These are phyloP conservation scores for Sugiyamaella novakii DNA, from an alignment of 1,139 yeast species.

Conservation along the genomic window DNA sequence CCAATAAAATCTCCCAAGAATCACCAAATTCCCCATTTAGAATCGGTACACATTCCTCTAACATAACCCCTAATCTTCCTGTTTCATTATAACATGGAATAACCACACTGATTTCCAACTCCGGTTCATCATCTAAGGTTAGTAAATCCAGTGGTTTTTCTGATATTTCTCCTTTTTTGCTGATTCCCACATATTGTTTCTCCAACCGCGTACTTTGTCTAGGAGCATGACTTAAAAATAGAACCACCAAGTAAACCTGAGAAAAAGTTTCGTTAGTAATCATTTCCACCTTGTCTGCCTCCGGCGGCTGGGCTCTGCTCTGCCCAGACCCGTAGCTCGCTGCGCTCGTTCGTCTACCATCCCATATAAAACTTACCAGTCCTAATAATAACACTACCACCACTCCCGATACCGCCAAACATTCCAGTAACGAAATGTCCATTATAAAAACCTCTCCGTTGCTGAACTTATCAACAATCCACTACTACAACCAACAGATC, in stretches of 20 bases:
- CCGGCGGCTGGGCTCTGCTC: slow-evolving; percentile 2
- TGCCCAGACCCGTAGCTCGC: neutral
- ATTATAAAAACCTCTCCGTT: no score
- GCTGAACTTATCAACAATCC: neutral
- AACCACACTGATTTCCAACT: slow-evolving; percentile 60
- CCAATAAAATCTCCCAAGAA: slow-evolving; percentile 74
- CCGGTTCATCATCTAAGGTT: slow-evolving; percentile 26
- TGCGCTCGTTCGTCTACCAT: neutral
- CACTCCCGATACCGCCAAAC: neutral
- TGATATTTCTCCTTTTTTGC: slow-evolving; percentile 38
- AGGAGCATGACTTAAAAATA: slow-evolving; percentile 63
- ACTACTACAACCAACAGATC: neutral
- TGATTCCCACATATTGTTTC: slow-evolving; percentile 48
- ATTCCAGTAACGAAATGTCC: no score
- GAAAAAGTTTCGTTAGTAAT: neutral
- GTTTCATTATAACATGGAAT: slow-evolving; percentile 93
- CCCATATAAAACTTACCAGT: slow-evolving; percentile 3
- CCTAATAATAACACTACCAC: neutral
- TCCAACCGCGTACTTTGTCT: slow-evolving; percentile 58
- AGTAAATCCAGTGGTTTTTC: slow-evolving; percentile 31
- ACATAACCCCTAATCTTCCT: slow-evolving; percentile 67
- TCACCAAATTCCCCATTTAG: slow-evolving; percentile 46
- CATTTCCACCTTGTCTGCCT: neutral
- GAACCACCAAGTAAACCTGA: slow-evolving; percentile 48
- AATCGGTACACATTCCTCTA: slow-evolving; percentile 70